These are phyloP conservation scores for Kurtzmaniella quercitrusa DNA, from an alignment of 1,139 yeast species.

Conservation along the genomic window DNA sequence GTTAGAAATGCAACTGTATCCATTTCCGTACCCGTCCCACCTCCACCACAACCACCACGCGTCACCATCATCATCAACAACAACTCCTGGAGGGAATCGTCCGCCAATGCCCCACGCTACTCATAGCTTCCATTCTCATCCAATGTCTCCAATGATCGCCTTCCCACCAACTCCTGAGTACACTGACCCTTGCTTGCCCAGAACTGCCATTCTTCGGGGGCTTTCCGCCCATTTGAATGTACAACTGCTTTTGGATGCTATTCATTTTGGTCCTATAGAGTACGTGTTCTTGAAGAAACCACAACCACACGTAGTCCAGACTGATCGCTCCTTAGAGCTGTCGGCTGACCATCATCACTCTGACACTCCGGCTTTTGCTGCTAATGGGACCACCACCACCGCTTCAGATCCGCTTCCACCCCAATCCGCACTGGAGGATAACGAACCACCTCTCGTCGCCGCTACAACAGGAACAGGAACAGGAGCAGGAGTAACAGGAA, in stretches of 20 bases:
- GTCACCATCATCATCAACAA: slow-evolving; percentile 7
- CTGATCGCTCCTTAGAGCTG: background rate
- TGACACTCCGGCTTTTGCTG: too few species aligned
- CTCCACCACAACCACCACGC: too few species aligned
- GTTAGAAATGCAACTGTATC: background rate
- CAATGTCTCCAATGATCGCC: background rate
- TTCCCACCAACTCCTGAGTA: slow-evolving; percentile 17
- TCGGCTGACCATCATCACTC: too few species aligned
- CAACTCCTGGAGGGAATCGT: background rate
- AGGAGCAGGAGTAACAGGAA: too few species aligned
- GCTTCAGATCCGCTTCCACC: too few species aligned
- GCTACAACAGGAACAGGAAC: too few species aligned
- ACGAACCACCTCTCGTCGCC: too few species aligned
- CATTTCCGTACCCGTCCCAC: background rate
- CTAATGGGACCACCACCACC: too few species aligned
- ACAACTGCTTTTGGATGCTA: slow-evolving; percentile 27
- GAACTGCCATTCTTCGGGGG: slow-evolving; percentile 36
- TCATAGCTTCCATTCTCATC: background rate
- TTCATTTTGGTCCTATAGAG: slow-evolving; percentile 45
- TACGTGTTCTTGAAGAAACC: slow-evolving; percentile 31
- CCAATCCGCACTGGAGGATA: too few species aligned
- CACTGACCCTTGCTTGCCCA: slow-evolving; percentile 32
- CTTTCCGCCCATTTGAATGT: slow-evolving; percentile 24
- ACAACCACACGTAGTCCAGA: background rate
- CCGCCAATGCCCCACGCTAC: background rate